Base-by-base conservation (phyloP, 352 stramenopile genomes). In the Phytophthora vignae region DNA sequence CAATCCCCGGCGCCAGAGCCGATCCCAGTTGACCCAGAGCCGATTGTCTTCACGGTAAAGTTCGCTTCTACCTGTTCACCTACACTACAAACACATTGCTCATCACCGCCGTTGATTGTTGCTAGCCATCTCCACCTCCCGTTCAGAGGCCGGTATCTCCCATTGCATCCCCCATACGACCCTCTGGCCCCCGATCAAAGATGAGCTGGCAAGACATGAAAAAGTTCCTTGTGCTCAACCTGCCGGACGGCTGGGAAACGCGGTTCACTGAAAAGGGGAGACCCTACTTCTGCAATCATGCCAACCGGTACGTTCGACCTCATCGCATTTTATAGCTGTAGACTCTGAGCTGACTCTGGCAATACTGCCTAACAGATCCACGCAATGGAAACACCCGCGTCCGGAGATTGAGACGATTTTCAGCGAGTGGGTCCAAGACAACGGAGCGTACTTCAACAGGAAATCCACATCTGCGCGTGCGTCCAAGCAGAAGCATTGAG, bases 211-310 rank as follows among this genome's bases (percentile, higher is more conserved):
- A 90, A 38, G 82, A 95, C 46, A 92, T 95, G 82, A 90, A 88
- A 42, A 87, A 88, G 48, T 81, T 92, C 19, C 60, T 95, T 2
- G 61, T 86, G 4, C 40, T 93, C 19, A 92, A 92, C 33, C 71
- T 95, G 2, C 89, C 89, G 0, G 78, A 91, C 25, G 87, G 89
- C 9, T 96, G 90, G 90, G 90, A 96, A 60, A 88, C 80, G 48
- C 85, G 89, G 5, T 93, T 91, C 70, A 96, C 86, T 15, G 83
- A 92, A 44, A 94, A 93, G 25, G 87, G 90, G 3, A 82, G 82
- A 50, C 90, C 90, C 1, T 96, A 96, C 69, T 95, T 95, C 62
- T 94, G 88, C 72, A 90, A 93, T 58, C 88, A 95, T 48, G 77
- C 67, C 12, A 85, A 91, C 52, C 60, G 87, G 88, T 94, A 69